Evolutionary conservation across 2,329 filamentous ascomycete species (phyloP).

Genomic region (Exserohilum turcica): DNA sequence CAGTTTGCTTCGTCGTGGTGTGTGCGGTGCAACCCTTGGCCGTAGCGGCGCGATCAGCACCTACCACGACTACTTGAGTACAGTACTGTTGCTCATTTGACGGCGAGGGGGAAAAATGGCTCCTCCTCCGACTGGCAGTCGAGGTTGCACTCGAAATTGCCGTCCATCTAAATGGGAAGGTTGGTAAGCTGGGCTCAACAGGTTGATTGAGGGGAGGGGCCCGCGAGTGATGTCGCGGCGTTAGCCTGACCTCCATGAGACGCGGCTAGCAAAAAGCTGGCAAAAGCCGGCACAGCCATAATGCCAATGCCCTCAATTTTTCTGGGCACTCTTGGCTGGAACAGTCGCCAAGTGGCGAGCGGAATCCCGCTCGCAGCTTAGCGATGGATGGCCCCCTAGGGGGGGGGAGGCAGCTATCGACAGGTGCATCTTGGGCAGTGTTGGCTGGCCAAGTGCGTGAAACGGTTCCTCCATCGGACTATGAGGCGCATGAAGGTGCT

Average conservation of each 20-base stretch:
- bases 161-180: not conserved
- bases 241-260: not conserved
- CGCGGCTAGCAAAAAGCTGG: slow-evolving; percentile 1
- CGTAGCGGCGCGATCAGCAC: too few species aligned
- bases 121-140: not conserved
- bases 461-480: not conserved
- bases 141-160: not conserved
- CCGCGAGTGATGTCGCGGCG: not conserved
- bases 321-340: slow-evolving; percentile 5
- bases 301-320: slow-evolving; percentile 5
- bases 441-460: not conserved
- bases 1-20: not conserved
- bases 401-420: not conserved
- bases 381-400: not conserved
- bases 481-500: not conserved
- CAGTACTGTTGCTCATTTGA: not conserved
- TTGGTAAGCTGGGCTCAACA: not conserved
- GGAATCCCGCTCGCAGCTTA: slow-evolving; percentile 6
- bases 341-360: slow-evolving; percentile 3
- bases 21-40: not conserved
- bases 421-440: not conserved
- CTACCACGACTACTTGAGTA: too few species aligned
- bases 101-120: not conserved
- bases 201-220: not conserved
- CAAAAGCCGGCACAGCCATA: slow-evolving; percentile 3